Base-by-base conservation (phyloP, 805 yeast species). In the Wickerhamiella occidentalis region DNA sequence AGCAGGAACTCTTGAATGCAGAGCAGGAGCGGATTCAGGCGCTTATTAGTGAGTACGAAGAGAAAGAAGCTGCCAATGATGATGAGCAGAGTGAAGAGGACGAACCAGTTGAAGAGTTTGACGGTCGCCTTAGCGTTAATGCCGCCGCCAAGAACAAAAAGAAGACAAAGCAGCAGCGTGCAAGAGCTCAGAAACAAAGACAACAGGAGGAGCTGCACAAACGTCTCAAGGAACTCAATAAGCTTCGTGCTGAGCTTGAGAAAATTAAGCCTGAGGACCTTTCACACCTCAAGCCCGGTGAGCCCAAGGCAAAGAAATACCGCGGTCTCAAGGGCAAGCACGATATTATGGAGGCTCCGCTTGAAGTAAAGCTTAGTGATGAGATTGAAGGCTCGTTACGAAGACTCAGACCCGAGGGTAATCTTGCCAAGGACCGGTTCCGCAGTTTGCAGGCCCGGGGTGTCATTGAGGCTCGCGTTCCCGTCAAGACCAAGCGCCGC, bases 361-460 rank as follows among this genome's bases (percentile, higher is more conserved):
- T 79, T 35, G 82, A 90, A 58, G 82, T 92, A 23, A 90, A 92
- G 67, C 74, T 92, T 47, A 77, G 94, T 22, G 90, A 85, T 61
- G 98, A 92, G 65, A 73, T 92, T 55, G 78, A 82, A 29, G 94
- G 84, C 58, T 84, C 94, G 13, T 70, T 92, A 58, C 77, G 96
- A 64, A 76, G 79, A 54, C 69, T 92, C 61, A 84, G 77, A 61
- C 92, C 97, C 0, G 98, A 92, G 68, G 97, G 97, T 15, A 85
- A 82, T 62, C 68, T 85, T 51, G 71, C 86, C 41, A 79, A 80
- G 55, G 96, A 88, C 62, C 80, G 86, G 51, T 79, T 90, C 78
- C 74, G 80, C 64, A 76, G 76, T 53, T 64, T 90, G 54, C 97
- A 92, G 68, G 77, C 85, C 54, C 72, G 80, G 26, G 98, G 98